Evolutionary conservation across 805 yeast genomes (phyloP), one percentile per base, ranked within the genome.

Genomic region (Metschnikowia drakensbergensis): DNA sequence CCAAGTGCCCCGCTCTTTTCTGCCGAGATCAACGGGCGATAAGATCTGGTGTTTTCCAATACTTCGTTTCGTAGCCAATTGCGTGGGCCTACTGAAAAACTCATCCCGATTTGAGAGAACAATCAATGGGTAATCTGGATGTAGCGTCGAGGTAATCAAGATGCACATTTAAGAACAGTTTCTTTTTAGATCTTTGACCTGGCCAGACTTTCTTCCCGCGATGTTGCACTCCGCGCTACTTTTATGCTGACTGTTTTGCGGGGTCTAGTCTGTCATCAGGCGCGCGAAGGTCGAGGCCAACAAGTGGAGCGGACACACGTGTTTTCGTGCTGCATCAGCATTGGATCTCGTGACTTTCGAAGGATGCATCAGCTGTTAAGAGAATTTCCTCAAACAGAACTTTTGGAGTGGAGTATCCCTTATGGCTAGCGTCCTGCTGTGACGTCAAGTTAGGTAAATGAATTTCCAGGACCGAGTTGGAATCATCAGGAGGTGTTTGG

Each of bases 1-100:
- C 99, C 99, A 94, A 0, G 97, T 88, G 1, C 99, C 97, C 53
- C 81, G 88, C 47, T 82, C 90, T 1, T 72, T 66, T 32, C 90
- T 65, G 0, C 84, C 88, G 57, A 86, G 63, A 63, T 92, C 97
- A 34, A 75, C 67, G 0, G 97, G 97, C 6, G 86, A 77, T 8
- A 88, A 61, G 1, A 85, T 67, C 8, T 60, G 42, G 10, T 66
- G 63, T 43, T 70, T 66, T 49, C 71, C 64, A 46, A 72, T 54
- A 3, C 40, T 41, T 40, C 71, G 52, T n/a, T 58, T 50, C 45
- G 62, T 58, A 34, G 92, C 84, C n/a, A 64, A 60, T 46, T 77
- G 74, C 0, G 98, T 92, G 2, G 84, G 82, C 43, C 99, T 68
- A 38, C 73, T 77, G 61, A 86, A 82, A 58, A 70, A 87, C 64